Evolutionary conservation across 805 yeast genomes (phyloP), one percentile per base, ranked within the genome.

Genomic region (Pichia kluyveri): DNA sequence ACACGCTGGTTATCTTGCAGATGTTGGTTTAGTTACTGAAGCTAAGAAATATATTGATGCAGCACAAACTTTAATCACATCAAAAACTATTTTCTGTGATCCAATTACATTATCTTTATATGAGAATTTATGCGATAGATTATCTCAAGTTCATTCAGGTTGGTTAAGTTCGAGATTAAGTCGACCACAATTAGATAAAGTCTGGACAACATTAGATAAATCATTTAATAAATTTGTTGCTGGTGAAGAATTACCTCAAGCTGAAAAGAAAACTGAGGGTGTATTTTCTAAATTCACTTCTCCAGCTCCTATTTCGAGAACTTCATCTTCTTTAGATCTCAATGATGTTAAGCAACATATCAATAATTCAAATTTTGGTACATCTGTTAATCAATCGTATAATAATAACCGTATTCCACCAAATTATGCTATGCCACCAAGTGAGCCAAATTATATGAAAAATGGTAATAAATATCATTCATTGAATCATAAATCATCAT

Each of bases 201-300:
- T 88, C 46, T 87, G 96, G 96, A 91, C 93, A 11, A 90, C 84
- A 40, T 65, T 87, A 41, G 96, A 87, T 62, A 87, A 87, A 60
- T 78, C 86, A 6, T 79, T 84, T 59, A 82, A 77, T 60, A 82
- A 80, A 61, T 80, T 83, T 63, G 89, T 91, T 49, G 83, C 95
- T 38, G 97, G 96, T 1, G 97, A 91, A 43, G 95, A 85, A 36
- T 69, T 71, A 28, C 56, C 67, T 0, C 64, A 67, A 8, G 56
- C 66, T 6, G 68, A 67, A 41, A 60, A 62, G 14, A 57, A 63
- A 7, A 71, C 72, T 1, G 73, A 69, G 38, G 85, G 83, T 11
- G 79, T 81, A 0, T 83, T 84, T 63, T 81, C 86, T 45, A 83
- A 80, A 49, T 83, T 80, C 61, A 80, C 84, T 38, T 43, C 58